Percentiles rank a stretch among this genome's conserved stretches.
Evolutionary conservation across 1,284 basidiomycete species (phyloP).

Genomic region (Cryptococcus hybrid): DNA sequence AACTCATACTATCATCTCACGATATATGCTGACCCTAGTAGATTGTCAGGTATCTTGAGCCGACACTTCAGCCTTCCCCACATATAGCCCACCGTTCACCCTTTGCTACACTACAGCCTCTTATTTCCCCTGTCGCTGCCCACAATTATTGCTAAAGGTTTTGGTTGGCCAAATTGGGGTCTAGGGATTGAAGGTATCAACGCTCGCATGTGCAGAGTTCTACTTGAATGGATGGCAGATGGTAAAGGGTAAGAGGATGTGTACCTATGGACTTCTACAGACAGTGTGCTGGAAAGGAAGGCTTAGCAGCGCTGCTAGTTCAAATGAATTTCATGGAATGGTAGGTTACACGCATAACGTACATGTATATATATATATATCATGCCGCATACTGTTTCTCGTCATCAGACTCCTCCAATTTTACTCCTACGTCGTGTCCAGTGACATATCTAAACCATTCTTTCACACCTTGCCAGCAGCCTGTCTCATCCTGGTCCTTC

Average conservation of each 20-base stretch:
- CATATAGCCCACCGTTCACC: slow-evolving; percentile 58
- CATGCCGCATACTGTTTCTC: slow-evolving; percentile 1
- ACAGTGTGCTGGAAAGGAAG: slow-evolving; percentile 19
- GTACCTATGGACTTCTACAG: slow-evolving; percentile 44
- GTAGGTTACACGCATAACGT: background rate
- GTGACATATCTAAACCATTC: slow-evolving; percentile 6
- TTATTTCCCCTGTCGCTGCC: slow-evolving; percentile 72
- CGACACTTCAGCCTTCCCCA: slow-evolving; percentile 9
- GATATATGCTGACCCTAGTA: background rate
- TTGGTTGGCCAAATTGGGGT: slow-evolving; percentile 70
- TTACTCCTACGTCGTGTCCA: slow-evolving; percentile 4
- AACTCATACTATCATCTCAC: background rate
- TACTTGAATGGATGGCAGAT: slow-evolving; percentile 54
- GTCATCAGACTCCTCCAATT: slow-evolving; percentile 13
- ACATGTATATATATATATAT: background rate
- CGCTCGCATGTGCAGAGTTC: slow-evolving; percentile 64
- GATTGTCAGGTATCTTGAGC: slow-evolving; percentile 17
- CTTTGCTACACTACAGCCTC: slow-evolving; percentile 78
- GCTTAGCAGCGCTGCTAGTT: slow-evolving; percentile 28
- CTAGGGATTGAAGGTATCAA: slow-evolving; percentile 82
- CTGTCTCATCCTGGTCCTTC: background rate
- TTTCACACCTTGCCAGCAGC: slow-evolving; percentile 3
- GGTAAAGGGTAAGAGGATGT: slow-evolving; percentile 27
- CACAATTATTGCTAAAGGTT: slow-evolving; percentile 68
- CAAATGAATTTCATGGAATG: slow-evolving; percentile 27